Base-by-base conservation (phyloP, 164 flowering plant genomes). In the Pachysandra terminalis region DNA sequence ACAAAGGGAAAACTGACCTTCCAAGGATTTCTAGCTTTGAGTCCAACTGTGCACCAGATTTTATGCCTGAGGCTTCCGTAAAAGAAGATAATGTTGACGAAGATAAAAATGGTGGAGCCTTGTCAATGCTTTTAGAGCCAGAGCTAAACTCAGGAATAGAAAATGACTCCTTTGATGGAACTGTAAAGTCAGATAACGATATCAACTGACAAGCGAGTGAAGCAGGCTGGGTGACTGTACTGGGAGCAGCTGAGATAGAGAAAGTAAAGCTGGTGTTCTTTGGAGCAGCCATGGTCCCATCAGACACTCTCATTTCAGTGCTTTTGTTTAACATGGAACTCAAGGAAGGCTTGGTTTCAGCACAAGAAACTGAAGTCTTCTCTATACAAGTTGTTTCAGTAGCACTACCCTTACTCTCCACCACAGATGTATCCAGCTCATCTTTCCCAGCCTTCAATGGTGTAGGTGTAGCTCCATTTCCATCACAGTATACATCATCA, bases 1-100 rank as follows among this genome's bases (percentile, higher is more conserved):
- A n/a, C n/a, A n/a, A n/a, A n/a, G n/a, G n/a, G n/a, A 15, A 67
- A 37, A 63, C 77, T 65, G 14, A 84, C 86, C 84, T 82, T 81
- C 70, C 80, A 56, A 25, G 54, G 52, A 49, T 24, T 55, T 66
- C 71, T 45, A 41, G 26, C 21, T 68, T 78, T 5, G 68, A 14
- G 22, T 59, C 61, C 19, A 61, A 61, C 16, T 21, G 53, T 61
- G 65, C 66, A 69, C 68, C 71, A 65, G 56, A 64, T 35, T 65
- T 70, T 10, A 23, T 0, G 51, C 53, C 69, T 9, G 64, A 27
- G 17, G 78, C 52, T 63, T 69, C 75, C 74, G 57, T 70, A 19
- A 19, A 45, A 52, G 48, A 67, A 32, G 69, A 14, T 1, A 74
- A 23, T 0, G 67, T 22, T 21, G 83, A 63, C 26, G 73, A 45